Percentiles rank a stretch among this genome's conserved stretches.
These are phyloP conservation scores for Castanea mollissima DNA, from an alignment of 306 rosid genomes.

Conservation along the genomic window DNA sequence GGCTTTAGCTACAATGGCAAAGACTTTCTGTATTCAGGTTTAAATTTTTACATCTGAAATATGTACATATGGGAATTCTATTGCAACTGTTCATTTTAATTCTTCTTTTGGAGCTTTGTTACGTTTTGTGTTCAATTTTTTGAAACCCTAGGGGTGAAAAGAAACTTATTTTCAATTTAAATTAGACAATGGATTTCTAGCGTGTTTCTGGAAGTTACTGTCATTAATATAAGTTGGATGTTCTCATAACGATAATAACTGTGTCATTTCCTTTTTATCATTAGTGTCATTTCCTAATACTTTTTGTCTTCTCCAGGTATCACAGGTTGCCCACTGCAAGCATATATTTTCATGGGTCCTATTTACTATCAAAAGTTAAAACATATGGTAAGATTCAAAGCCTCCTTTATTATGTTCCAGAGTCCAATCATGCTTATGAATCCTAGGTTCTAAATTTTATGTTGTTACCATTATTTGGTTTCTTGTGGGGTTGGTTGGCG, in stretches of 20 bases:
- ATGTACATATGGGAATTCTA: neutral
- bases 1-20: constrained; percentile 90
- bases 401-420: neutral
- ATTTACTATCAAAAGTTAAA: constrained; percentile 95
- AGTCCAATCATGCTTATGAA: neutral
- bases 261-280: neutral
- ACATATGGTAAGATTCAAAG: constrained; percentile 70
- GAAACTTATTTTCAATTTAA: neutral
- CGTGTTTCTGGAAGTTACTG: neutral
- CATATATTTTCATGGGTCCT: constrained; percentile 98
- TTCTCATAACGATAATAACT: neutral
- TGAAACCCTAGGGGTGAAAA: neutral
- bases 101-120: neutral
- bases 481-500: neutral
- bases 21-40: constrained; percentile 92
- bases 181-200: neutral
- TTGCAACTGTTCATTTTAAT: neutral
- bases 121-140: neutral
- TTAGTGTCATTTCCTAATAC: neutral
- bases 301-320: constrained; percentile 54
- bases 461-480: neutral
- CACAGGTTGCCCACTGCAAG: constrained; percentile 93
- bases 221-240: neutral
- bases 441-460: neutral
- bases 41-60: constrained; percentile 6